Evolutionary conservation across 345 rosid species (phyloP), one percentile per base, ranked within the genome.

Genomic region (Arabis alpina): DNA sequence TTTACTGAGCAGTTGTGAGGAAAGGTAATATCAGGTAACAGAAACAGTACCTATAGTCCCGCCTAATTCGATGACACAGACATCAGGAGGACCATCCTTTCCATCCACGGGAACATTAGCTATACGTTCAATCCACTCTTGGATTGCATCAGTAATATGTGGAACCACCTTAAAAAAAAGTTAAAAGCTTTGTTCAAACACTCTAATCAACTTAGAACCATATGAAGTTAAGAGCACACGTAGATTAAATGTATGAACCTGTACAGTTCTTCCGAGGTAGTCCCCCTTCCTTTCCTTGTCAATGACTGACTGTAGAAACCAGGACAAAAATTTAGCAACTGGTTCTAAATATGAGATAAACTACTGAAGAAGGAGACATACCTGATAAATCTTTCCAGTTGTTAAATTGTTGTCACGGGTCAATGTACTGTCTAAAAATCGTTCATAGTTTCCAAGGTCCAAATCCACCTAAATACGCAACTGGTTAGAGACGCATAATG

Each of bases 251-350:
- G 16, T 48, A 34, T 30, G 12, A 54, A 90, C 98, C 99, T 94
- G 99, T 47, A 94, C 97, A 68, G 97, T 94, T 76, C 82, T 89
- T 80, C 99, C 99, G n/a, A 94, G 91, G 80, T 91, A 94, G 79
- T 89, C 95, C 37, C 99, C 99, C 55, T 53, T 89, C 78, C 99
- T 91, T 79, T 93, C 99, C 69, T 82, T 93, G 68, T 89, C 80
- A 58, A 93, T 84, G 16, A 93, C 99, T 11, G 82, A 74, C 99
- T 93, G 86, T 64, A 59, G 71, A 43, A 50, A 28, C 5, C 66
- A 75, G 12, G 28, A 27, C 25, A 71, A 28, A 43, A 14, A 24
- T 8, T 32, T 14, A 13, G 23, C 11, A 49, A 1, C 71, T 14
- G 16, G 25, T 41, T 55, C n/a, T 4, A 50, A 7, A 69, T 30